Evolutionary conservation across 1,284 basidiomycete species (phyloP).

Genomic region (Melampsora americana): DNA sequence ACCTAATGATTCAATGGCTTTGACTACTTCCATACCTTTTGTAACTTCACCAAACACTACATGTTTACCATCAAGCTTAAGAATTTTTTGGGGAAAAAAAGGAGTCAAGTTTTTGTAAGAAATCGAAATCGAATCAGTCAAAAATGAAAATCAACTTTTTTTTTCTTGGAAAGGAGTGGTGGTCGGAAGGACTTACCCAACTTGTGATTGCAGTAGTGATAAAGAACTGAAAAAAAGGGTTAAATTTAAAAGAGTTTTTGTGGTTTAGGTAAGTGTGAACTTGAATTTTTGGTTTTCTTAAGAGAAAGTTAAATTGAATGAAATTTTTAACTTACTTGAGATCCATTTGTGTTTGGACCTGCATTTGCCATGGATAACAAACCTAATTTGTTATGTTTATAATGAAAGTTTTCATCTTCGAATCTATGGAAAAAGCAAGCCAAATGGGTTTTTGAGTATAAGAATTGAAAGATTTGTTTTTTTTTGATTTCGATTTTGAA

Average conservation of each 20-base stretch:
- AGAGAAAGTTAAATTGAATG: no score
- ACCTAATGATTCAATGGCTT: slow-evolving; percentile 21
- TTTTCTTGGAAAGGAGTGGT: no score
- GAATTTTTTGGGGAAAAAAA: no score
- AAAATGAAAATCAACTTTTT: no score
- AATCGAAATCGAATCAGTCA: no score
- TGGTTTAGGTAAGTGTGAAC: no score
- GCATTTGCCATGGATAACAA: slow-evolving; percentile 44
- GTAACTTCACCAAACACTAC: slow-evolving; percentile 24
- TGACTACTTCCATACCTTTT: slow-evolving; percentile 23
- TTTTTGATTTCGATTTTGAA: background rate
- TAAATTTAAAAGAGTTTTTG: no score
- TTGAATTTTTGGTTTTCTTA: no score
- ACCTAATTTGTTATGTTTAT: slow-evolving; percentile 1
- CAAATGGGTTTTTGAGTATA: no score
- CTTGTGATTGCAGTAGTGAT: slow-evolving; percentile 31
- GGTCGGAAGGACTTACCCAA: slow-evolving; percentile 41
- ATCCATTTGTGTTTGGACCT: slow-evolving; percentile 40
- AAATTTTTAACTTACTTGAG: slow-evolving; percentile 27
- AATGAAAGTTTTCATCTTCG: slow-evolving; percentile 13
- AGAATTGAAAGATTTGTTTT: background rate
- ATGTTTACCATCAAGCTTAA: slow-evolving; percentile 26
- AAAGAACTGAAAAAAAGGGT: slow-evolving; percentile 40
- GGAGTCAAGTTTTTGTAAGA: no score
- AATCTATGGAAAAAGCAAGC: background rate